These are phyloP conservation scores for Conticribra weissflogii DNA, from an alignment of 108 stramenopile species.

Conservation along the genomic window DNA sequence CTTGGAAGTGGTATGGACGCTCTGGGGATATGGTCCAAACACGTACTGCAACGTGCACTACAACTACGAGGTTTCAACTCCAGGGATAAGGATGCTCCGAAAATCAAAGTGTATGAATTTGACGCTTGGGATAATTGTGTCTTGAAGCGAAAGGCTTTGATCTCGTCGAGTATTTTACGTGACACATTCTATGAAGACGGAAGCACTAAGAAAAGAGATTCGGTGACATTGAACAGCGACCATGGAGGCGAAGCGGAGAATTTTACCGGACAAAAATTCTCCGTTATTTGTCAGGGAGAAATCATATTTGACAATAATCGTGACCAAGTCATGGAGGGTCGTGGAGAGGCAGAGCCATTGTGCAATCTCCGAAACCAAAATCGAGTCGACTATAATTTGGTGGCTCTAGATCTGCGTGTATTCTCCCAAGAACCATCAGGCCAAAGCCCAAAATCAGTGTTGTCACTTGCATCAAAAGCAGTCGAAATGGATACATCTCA, in stretches of 20 bases:
- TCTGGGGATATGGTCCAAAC: conserved; percentile 67
- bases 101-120: conserved; percentile 36
- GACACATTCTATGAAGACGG: no score
- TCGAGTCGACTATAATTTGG: conserved; percentile 49
- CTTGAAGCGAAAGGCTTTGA: conserved; percentile 23
- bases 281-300: no score
- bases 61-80: neutral
- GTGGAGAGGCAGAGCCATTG: no score
- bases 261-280: no score
- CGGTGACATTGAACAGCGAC: no score
- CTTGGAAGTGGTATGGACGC: conserved; percentile 84
- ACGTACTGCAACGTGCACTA: conserved; percentile 10
- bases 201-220: no score
- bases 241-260: no score
- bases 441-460: conserved; percentile 14
- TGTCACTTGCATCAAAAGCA: conserved; percentile 19
- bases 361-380: no score
- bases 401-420: conserved; percentile 56
- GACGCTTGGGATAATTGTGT: conserved; percentile 42
- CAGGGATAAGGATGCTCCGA: conserved; percentile 39
- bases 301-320: no score
- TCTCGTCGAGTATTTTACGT: no score
- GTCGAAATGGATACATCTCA: conserved; percentile 30
- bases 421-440: no score
- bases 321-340: no score